Conservation (phyloP, 1,284 basidiomycete species). For the Trichosporon asahii region DNA sequence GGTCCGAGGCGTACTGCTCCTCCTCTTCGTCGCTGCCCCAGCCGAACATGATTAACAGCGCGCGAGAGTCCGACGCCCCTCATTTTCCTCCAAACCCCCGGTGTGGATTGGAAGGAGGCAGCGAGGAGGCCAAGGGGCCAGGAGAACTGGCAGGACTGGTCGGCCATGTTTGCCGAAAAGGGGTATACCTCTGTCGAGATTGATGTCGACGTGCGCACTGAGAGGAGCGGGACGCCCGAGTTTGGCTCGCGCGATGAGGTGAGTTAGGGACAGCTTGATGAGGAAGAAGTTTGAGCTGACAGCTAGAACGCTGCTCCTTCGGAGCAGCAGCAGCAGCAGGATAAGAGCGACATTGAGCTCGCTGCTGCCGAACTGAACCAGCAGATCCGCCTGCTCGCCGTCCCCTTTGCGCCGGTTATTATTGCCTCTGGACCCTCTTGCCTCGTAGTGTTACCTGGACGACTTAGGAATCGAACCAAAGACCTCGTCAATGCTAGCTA, state of each 20-base stretch:
- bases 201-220: constrained; percentile 52
- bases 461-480: background rate
- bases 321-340: background rate
- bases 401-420: constrained; percentile 64
- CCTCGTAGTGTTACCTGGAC: constrained; percentile 35
- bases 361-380: constrained; percentile 33
- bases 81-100: constrained; percentile 37
- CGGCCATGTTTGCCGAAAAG: constrained; percentile 58
- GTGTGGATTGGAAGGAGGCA: constrained; percentile 16
- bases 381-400: constrained; percentile 53
- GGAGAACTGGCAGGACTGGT: constrained; percentile 41
- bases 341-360: constrained; percentile 21
- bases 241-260: background rate
- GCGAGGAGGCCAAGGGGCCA: background rate
- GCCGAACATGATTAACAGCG: background rate
- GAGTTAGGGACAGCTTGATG: background rate
- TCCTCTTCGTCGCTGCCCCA: constrained; percentile 1
- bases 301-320: background rate
- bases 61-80: constrained; percentile 43
- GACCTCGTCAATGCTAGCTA: background rate
- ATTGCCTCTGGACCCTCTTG: constrained; percentile 57
- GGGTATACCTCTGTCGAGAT: constrained; percentile 63
- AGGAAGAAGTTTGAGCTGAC: background rate
- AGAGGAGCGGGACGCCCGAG: background rate
- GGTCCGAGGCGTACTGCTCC: background rate